Conservation (phyloP, 352 stramenopile genomes). For the Pythium oligandrum region DNA sequence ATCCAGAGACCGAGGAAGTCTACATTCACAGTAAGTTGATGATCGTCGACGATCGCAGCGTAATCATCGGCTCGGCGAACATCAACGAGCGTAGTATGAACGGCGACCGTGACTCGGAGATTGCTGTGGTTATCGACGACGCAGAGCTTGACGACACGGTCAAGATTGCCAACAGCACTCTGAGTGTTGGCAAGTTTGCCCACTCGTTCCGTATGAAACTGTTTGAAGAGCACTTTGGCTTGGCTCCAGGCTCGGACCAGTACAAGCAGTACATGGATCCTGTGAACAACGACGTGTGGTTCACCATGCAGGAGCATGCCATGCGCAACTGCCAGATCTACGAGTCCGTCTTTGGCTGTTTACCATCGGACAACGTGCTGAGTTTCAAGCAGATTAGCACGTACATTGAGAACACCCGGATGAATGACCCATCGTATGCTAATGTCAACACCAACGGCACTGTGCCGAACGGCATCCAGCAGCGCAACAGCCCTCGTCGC, state of each 20-base stretch:
- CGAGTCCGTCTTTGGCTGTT: constrained; percentile 74
- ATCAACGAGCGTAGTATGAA: constrained; percentile 87
- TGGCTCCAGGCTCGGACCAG: constrained; percentile 31
- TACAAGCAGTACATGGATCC: constrained; percentile 66
- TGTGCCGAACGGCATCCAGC: neutral
- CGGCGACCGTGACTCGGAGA: constrained; percentile 84
- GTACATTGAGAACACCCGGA: constrained; percentile 23
- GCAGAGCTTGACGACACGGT: constrained; percentile 57
- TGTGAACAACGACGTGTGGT: constrained; percentile 60
- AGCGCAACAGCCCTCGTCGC: constrained; percentile 8
- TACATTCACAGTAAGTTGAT: constrained; percentile 92
- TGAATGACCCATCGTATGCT: too few relatives aligned
- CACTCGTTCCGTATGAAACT: constrained; percentile 87
- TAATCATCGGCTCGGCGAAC: constrained; percentile 83
- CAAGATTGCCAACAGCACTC: constrained; percentile 35
- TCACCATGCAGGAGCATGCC: constrained; percentile 80
- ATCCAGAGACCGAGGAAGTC: constrained; percentile 66
- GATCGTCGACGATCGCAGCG: constrained; percentile 78
- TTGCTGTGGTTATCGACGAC: constrained; percentile 82
- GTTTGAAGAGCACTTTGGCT: constrained; percentile 82
- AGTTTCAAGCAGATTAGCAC: constrained; percentile 68
- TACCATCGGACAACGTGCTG: constrained; percentile 70
- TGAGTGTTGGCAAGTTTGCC: constrained; percentile 70
- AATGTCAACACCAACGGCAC: constrained; percentile 4
- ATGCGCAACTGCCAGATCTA: constrained; percentile 84